Evolutionary conservation across 2,329 filamentous ascomycete genomes (phyloP), one percentile per base, ranked within the genome.

Genomic region (Chaetothyriales sp.): DNA sequence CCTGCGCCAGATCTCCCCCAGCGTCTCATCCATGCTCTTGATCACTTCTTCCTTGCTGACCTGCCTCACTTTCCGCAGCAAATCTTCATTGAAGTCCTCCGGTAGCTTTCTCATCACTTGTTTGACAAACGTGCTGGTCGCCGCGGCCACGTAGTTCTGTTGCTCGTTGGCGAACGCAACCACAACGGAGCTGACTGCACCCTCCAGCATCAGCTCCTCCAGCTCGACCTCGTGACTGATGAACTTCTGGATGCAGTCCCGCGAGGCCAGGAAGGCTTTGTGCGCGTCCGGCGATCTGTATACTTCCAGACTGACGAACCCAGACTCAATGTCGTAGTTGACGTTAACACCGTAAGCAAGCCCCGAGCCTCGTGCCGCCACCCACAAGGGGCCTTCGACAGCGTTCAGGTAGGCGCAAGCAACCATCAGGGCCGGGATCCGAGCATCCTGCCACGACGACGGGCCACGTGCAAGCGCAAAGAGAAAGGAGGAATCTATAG

Each of bases 341-440:
- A 96, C 94, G 60, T 77, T 80, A 0, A 84, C 83, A 49, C 89
- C 89, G 63, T 98, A 98, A 0, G 92, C 92, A 49, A 96, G 80
- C 44, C 92, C 92, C 44, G 86, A 92, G 51, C 92, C 92, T 46
- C 92, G 86, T 47, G 96, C 85, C 0, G 87, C 86, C 56, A 84
- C 84, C 90, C 92, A 96, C 28, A 98, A 78, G 0, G 92, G 92
- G 0, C 92, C 92, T 67, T 98, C 92, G 18, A 93, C 84, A 0
- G 88, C 82, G 63, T 95, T 89, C 54, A 98, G 82, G 64, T 95
- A 96, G 18, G 88, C 81, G 47, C 88, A 79, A 0, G 90, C 88
- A 6, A 98, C 89, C 65, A 94, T 79, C 48, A 95, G 75, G 1
- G 89, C 82, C 0, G 92, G 88, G 1, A 96, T 73, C 15, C 79